Evolutionary conservation across 352 stramenopile species (phyloP), one percentile per base, ranked within the genome.

Genomic region (Globisporangium rhizosaccharum): DNA sequence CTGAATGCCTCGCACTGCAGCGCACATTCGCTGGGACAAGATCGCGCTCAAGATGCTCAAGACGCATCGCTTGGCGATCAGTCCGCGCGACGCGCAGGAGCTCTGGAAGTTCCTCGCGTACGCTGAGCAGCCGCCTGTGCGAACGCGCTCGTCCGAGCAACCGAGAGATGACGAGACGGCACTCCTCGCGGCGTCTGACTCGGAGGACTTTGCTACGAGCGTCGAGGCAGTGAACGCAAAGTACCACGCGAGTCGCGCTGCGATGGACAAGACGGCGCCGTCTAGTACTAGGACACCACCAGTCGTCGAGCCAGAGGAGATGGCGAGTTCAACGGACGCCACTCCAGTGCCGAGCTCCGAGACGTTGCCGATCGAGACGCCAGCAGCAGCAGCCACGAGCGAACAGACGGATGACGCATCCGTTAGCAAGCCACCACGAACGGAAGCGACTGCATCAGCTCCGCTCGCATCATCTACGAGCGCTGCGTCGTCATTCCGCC

Each of bases 41-140:
- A 69, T 91, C 7, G 59, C 73, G 6, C 67, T 63, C 50, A 69
- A 61, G 15, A 66, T 91, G 65, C 52, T 67, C 23, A 62, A 55
- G 49, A 72, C 59, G 11, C 73, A 88, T 36, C 66, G 70, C 0
- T 39, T 89, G 9, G 41, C 33, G 20, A 54, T 85, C 42, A 64
- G 53, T 12, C 47, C 76, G 0, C 57, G 55, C 37, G 73, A 83
- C 3, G 88, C 79, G 33, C 82, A 88, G 60, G 12, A 62, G 18
- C 66, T 89, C 23, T 91, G 82, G 82, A 91, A 89, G 64, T 91
- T 83, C 50, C 58, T 91, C 39, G 74, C 82, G n/a, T 91, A 91
- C 53, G 77, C 67, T 0, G 51, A 82, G 30, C 37, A 63, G 10
- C 51, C 60, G 3, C 10, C 14, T 33, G 17, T 47, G 12, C 18